These are phyloP conservation scores for Boletus rex-veris DNA, from an alignment of 768 basidiomycete genomes.

Conservation along the genomic window DNA sequence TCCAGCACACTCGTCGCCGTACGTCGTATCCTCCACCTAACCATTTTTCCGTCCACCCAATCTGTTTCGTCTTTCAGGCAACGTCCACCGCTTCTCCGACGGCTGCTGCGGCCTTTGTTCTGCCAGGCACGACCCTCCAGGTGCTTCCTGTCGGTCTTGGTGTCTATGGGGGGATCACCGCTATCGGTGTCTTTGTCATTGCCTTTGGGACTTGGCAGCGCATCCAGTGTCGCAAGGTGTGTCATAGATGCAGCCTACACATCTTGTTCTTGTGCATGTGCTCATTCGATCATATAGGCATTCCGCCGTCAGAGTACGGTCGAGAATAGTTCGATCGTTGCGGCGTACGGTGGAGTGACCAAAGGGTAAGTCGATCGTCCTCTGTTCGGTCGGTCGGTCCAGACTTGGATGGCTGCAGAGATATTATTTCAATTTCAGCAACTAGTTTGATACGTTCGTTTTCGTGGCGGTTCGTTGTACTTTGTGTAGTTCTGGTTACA, in stretches of 20 bases:
- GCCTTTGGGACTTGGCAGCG: slow-evolving; percentile 85
- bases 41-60: not conserved
- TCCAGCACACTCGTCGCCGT: slow-evolving; percentile 10
- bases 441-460: slow-evolving; percentile 7
- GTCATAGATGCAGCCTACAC: slow-evolving; percentile 8
- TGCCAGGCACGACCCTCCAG: slow-evolving; percentile 71
- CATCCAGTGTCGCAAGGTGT: slow-evolving; percentile 79
- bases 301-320: slow-evolving; percentile 75
- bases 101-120: slow-evolving; percentile 42
- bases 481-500: not conserved
- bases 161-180: slow-evolving; percentile 82
- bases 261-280: not conserved
- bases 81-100: slow-evolving; percentile 31
- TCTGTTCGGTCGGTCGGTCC: not conserved
- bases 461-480: not conserved
- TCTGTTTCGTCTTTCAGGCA: not conserved
- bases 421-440: not conserved
- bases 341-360: slow-evolving; percentile 55
- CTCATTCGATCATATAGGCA: slow-evolving; percentile 41
- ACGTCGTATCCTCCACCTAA: not conserved
- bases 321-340: slow-evolving; percentile 48
- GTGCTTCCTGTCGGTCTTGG: slow-evolving; percentile 83
- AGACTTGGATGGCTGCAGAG: not conserved
- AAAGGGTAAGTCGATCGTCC: slow-evolving; percentile 16
- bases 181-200: slow-evolving; percentile 77